Evolutionary conservation across 768 basidiomycete species (phyloP).

Genomic region (Lentinula raphanica): DNA sequence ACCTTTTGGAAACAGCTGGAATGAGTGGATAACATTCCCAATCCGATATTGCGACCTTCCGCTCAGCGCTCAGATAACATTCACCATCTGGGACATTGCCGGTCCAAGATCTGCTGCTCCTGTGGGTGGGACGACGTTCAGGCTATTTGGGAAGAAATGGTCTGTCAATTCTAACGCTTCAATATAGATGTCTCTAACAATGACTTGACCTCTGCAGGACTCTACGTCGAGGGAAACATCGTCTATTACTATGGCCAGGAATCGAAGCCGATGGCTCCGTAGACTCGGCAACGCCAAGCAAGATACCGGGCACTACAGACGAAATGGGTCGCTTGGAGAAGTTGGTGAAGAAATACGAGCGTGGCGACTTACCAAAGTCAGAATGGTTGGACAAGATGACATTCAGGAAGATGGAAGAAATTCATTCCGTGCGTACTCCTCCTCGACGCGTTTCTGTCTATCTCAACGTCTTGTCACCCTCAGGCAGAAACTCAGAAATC

Average conservation of each 20-base stretch:
- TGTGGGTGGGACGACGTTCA: slow-evolving; percentile 88
- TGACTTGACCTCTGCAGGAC: slow-evolving; percentile 56
- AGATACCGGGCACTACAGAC: slow-evolving; percentile 61
- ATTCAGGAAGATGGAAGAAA: slow-evolving; percentile 92
- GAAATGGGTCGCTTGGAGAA: slow-evolving; percentile 96
- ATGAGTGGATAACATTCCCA: slow-evolving; percentile 90
- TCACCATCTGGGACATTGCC: slow-evolving; percentile 95
- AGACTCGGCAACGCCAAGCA: slow-evolving; percentile 84
- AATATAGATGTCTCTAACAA: neutral
- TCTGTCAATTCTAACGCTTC: slow-evolving; percentile 31
- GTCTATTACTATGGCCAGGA: slow-evolving; percentile 78
- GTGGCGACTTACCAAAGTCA: slow-evolving; percentile 87
- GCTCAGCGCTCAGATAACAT: slow-evolving; percentile 78
- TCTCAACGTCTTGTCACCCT: neutral
- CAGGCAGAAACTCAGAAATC: slow-evolving; percentile 91
- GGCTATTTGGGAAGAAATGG: slow-evolving; percentile 93
- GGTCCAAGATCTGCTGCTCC: slow-evolving; percentile 75
- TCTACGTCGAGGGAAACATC: slow-evolving; percentile 85
- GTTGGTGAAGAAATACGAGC: slow-evolving; percentile 94
- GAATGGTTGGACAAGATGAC: slow-evolving; percentile 95
- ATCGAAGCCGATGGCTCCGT: slow-evolving; percentile 81
- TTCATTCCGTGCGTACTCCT: slow-evolving; percentile 67
- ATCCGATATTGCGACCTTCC: slow-evolving; percentile 94
- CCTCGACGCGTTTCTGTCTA: neutral
- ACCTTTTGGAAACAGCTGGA: too few species aligned